Evolutionary conservation across 1,139 yeast species (phyloP), one percentile per base, ranked within the genome.

Genomic region (Candida buenavistaensis): DNA sequence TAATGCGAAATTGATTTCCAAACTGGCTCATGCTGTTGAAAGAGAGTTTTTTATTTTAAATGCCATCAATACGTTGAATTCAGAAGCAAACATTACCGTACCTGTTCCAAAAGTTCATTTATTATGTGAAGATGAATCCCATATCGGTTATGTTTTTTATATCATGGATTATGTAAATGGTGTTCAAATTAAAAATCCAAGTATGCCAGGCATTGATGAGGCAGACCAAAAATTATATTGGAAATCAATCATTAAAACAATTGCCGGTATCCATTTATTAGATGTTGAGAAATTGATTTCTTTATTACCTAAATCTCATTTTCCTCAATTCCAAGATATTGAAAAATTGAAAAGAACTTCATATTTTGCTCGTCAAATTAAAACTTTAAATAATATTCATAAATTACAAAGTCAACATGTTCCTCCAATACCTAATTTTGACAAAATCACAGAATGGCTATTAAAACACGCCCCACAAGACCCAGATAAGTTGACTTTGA

Each of bases 11-110:
- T 61, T 80, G 38, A 73, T 79, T 14, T 73, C 81, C 19, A 72
- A 67, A 43, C 71, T 80, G 7, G 85, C 87, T 0, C 87, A 80
- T 53, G 78, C 85, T 5, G 75, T 80, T 23, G 86, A 80, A 48
- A 54, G 86, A 20, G 87, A 80, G 48, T 80, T 75, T 48, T 67
- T 67, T 52, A 69, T 80, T 54, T 56, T 80, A 27, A 63, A 65
- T 34, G 78, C 78, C 2, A 66, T 75, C 26, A 59, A 64, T 15
- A 51, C 51, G 1, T 59, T 65, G 38, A 66, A 68, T 37, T 39
- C 53, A 15, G 38, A 39, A 1, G 41, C 44, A 1, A 38, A 48
- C 16, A 56, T 50, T 21, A 51, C 57, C 29, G 80, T 80, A 0
- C 78, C 80, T 0, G 66, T 75, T 16, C 79, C 80, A 2, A 50